phyloP scores from a whole-genome alignment of 371 early-diverging fungal genomes.

The Apophysomyces ossiformis region DNA sequence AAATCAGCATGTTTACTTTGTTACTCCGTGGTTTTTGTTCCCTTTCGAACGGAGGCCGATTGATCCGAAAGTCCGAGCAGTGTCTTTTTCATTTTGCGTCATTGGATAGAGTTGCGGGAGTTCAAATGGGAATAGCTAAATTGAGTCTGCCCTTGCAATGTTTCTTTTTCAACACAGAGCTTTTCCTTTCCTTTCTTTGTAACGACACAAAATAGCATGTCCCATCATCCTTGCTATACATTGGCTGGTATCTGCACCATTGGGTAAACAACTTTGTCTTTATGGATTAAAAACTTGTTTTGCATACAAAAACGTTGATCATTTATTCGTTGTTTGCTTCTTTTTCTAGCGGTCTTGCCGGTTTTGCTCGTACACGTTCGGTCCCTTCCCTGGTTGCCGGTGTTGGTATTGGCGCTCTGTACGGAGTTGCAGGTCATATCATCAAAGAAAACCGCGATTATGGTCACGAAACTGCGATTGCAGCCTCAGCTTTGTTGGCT shows the following conservation, averaged over 20 bases:
- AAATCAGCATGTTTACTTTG: no score
- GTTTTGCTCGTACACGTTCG: constrained; percentile 62
- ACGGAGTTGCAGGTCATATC: constrained; percentile 62
- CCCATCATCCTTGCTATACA: constrained; percentile 56
- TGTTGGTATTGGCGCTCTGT: constrained; percentile 63
- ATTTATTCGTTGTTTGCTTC: background rate
- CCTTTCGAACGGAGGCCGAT: no score
- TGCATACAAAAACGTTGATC: background rate
- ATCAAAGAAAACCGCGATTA: constrained; percentile 67
- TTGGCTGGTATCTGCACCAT: constrained; percentile 52
- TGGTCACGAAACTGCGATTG: constrained; percentile 69
- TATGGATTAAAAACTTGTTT: background rate
- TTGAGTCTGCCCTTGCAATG: background rate
- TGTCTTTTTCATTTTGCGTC: no score
- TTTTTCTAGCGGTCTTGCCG: constrained; percentile 58
- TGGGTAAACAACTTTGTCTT: constrained; percentile 23
- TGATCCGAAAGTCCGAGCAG: no score
- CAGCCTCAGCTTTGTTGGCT: constrained; percentile 58
- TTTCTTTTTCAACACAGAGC: background rate
- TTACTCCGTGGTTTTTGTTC: no score
- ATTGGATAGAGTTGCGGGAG: no score
- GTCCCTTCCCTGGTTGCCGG: constrained; percentile 70
- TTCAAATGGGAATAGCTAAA: background rate
- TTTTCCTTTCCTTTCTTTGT: constrained; percentile 1
- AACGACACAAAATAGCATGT: constrained; percentile 23